A percentile compares a stretch with the other conserved stretches of the same genome.
These are phyloP conservation scores for Lycium barbarum DNA, from an alignment of 257 asterid species.

Conservation along the genomic window DNA sequence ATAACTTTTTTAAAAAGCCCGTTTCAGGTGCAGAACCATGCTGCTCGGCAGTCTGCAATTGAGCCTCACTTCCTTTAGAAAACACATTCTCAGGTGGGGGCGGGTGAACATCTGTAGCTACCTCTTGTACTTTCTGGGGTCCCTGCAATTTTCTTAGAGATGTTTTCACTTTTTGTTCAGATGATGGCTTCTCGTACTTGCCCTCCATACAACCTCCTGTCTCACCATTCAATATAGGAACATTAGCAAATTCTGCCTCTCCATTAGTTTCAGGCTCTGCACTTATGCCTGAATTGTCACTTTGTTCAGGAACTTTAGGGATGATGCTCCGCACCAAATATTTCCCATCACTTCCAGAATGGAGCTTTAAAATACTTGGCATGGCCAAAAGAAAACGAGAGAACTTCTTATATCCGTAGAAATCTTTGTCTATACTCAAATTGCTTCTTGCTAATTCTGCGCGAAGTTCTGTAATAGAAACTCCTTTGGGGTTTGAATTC, in stretches of 20 bases:
- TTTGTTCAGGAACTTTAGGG: constrained; percentile 46
- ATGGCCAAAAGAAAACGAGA: constrained; percentile 76
- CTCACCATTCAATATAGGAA: constrained; percentile 38
- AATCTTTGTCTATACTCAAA: constrained; percentile 59
- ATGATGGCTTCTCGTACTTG: constrained; percentile 41
- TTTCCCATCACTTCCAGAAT: constrained; percentile 46
- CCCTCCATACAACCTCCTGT: constrained; percentile 37
- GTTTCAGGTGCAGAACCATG: constrained; percentile 42
- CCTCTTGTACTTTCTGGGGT: constrained; percentile 38
- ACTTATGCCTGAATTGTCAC: constrained; percentile 38
- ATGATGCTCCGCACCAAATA: constrained; percentile 43
- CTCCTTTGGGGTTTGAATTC: constrained; percentile 66
- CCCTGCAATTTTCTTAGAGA: constrained; percentile 36
- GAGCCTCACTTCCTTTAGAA: constrained; percentile 39
- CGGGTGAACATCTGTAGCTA: constrained; percentile 40
- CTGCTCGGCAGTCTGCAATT: constrained; percentile 33
- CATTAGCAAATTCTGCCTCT: constrained; percentile 39
- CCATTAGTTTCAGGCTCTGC: constrained; percentile 36
- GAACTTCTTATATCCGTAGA: constrained; percentile 76
- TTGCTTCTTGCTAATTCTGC: constrained; percentile 54
- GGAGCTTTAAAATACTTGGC: constrained; percentile 70
- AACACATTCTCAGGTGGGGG: constrained; percentile 47
- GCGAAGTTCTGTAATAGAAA: constrained; percentile 62
- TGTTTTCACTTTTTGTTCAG: constrained; percentile 39
- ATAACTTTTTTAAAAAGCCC: constrained; percentile 54